Base-by-base conservation (phyloP, 768 basidiomycete genomes). In the Epithele typhae region DNA sequence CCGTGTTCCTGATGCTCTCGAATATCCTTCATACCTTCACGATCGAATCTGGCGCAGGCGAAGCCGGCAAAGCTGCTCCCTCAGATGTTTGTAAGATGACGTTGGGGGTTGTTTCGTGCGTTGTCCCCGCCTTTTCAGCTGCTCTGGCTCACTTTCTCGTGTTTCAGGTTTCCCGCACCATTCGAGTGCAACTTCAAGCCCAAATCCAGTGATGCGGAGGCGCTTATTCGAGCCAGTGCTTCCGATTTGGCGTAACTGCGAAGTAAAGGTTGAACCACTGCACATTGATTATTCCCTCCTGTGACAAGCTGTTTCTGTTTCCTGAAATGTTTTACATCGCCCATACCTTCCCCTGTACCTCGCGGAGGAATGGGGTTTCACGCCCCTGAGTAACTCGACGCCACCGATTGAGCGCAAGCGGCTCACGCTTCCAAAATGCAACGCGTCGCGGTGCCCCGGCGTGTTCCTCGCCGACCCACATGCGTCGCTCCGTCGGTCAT, bases 161-260 rank as follows among this genome's bases (percentile, higher is more conserved):
- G 19, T 6, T 15, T 18, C 40, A 62, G 61, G 21, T 54, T 54
- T 25, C 59, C 61, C 1, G 46, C 45, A 32, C 59, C 55, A 7
- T 62, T 60, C 37, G 42, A 49, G 10, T 62, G 61, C 37, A 25
- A 25, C 18, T 52, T 62, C 42, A 51, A 49, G 32, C 56, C 61
- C 2, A 55, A 59, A 4, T 58, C 53, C 10, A n/a, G 39, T 5
- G 39, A 17, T 32, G 51, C 54, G 3, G 39, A 46, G 40, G 24
- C 38, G 1, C 39, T 58, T 8, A 46, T 58, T 15, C 38, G 43
- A 2, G 34, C 43, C 4, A 25, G 4, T 44, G 6, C 9, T 36
- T 6, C 15, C n/a, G 35, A 36, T 7, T 9, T 19, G 6, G 8
- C 35, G 8, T n/a, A 8, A 14, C 17, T 6, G 35, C 18, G 35